Conservation (phyloP, 176 grass and related monocot genomes). For the maize (Zea mays) region DNA sequence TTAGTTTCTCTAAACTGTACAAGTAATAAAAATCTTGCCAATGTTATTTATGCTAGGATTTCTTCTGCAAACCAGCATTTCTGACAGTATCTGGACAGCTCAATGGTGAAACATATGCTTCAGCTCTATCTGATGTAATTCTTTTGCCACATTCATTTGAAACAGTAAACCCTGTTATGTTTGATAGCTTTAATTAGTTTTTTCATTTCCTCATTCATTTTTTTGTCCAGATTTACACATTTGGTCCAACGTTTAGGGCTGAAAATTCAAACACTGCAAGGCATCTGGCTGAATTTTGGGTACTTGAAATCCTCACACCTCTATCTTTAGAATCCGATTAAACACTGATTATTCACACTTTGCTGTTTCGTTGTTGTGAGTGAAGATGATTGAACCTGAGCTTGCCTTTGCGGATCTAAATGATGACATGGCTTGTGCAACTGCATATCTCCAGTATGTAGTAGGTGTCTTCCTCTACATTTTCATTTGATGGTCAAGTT, state of each 20-base stretch:
- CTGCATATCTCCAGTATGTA: slow-evolving; percentile 99
- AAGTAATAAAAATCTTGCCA: slow-evolving; percentile 28
- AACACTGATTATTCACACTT: slow-evolving; percentile 40
- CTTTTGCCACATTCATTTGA: slow-evolving; percentile 34
- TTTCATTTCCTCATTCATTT: slow-evolving; percentile 30
- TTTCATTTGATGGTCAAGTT: slow-evolving; percentile 33
- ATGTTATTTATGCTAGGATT: slow-evolving; percentile 61
- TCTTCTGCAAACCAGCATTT: slow-evolving; percentile 99
- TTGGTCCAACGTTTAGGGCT: slow-evolving; percentile 97
- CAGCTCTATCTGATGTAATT: slow-evolving; percentile 91
- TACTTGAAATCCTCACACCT: slow-evolving; percentile 49
- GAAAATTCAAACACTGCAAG: slow-evolving; percentile 99
- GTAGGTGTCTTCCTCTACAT: slow-evolving; percentile 70
- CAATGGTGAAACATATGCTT: slow-evolving; percentile 94
- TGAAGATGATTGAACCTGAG: slow-evolving; percentile 99
- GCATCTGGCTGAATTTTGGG: slow-evolving; percentile 99
- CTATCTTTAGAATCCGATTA: slow-evolving; percentile 25
- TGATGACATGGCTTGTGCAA: slow-evolving; percentile 99
- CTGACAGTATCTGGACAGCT: slow-evolving; percentile 95
- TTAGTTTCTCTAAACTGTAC: slow-evolving; percentile 29
- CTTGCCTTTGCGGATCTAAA: slow-evolving; percentile 98
- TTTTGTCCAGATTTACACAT: slow-evolving; percentile 81
- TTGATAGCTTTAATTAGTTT: slow-evolving; percentile 35
- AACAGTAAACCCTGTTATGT: slow-evolving; percentile 25
- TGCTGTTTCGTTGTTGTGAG: slow-evolving; percentile 32